These are phyloP conservation scores for Hypoxylon sp. DNA, from an alignment of 2,329 filamentous ascomycete genomes.

Conservation along the genomic window DNA sequence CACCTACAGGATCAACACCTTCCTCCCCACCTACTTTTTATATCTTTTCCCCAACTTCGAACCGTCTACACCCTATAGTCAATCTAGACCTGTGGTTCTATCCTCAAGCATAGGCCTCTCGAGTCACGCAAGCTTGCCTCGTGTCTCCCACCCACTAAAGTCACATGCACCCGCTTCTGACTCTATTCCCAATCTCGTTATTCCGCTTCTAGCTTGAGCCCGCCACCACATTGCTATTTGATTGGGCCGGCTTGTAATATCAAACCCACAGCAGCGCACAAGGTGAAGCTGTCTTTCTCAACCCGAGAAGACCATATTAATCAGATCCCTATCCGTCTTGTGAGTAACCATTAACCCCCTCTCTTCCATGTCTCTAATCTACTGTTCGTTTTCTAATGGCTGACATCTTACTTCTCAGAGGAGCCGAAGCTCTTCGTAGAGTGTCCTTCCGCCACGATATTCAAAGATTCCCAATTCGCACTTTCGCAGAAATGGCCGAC, in stretches of 20 bases:
- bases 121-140: slow-evolving; percentile 29
- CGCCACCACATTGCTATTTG: slow-evolving; percentile 18
- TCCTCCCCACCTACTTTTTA: slow-evolving; percentile 28
- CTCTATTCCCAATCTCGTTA: slow-evolving; percentile 6
- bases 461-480: slow-evolving; percentile 47
- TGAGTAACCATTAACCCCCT: slow-evolving; percentile 12
- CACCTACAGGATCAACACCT: slow-evolving; percentile 41
- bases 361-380: neutral
- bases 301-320: slow-evolving; percentile 13
- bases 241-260: slow-evolving; percentile 26
- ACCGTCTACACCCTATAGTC: slow-evolving; percentile 12
- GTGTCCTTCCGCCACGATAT: slow-evolving; percentile 53
- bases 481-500: slow-evolving; percentile 56
- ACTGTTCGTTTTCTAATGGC: slow-evolving; percentile 45
- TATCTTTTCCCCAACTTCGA: slow-evolving; percentile 22
- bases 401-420: slow-evolving; percentile 54
- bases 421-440: slow-evolving; percentile 51
- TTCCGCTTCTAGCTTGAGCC: slow-evolving; percentile 22
- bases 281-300: slow-evolving; percentile 19
- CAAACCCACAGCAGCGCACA: slow-evolving; percentile 25
- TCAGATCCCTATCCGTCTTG: slow-evolving; percentile 7
- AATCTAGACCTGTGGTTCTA: slow-evolving; percentile 11
- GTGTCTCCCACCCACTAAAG: slow-evolving; percentile 31
- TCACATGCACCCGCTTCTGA: slow-evolving; percentile 29
- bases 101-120: slow-evolving; percentile 24